A percentile compares a stretch with the other conserved stretches of the same genome.
Evolutionary conservation across 768 basidiomycete genomes (phyloP).

Genomic region (Russula lepida): DNA sequence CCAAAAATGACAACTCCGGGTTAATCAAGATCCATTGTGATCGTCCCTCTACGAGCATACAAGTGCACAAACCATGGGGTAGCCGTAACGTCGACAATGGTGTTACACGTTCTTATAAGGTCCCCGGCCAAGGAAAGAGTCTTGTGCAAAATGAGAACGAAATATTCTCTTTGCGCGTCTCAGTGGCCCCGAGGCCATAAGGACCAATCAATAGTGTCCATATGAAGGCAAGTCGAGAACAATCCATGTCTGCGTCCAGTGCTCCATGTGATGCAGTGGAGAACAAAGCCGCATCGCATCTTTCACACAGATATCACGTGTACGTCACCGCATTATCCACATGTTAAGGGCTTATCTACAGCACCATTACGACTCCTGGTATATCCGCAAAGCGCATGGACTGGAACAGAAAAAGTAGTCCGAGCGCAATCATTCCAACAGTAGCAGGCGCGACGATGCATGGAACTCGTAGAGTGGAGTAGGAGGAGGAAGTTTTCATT

Average conservation of each 20-base stretch:
- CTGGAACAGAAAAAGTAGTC: neutral
- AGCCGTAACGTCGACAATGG: neutral
- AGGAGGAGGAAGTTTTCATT: neutral
- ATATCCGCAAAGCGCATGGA: too few species aligned
- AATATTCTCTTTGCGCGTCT: neutral
- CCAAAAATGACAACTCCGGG: neutral
- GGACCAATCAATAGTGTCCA: neutral
- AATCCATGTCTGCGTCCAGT: neutral
- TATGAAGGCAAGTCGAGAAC: neutral
- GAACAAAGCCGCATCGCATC: neutral
- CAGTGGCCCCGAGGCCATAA: neutral
- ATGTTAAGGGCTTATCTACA: neutral
- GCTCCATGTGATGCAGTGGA: neutral
- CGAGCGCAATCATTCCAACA: neutral
- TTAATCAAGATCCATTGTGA: neutral
- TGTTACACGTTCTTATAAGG: neutral
- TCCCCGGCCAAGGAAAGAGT: neutral
- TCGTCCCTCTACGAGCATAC: neutral
- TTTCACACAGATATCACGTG: neutral
- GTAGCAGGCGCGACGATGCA: neutral
- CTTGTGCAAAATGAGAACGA: too few species aligned
- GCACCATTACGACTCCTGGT: too few species aligned
- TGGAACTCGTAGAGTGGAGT: neutral
- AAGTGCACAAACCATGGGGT: neutral
- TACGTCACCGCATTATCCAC: neutral